Percentiles rank a stretch among this genome's conserved stretches.
phyloP scores from a whole-genome alignment of 805 yeast species.

The Starmerella bombicola region DNA sequence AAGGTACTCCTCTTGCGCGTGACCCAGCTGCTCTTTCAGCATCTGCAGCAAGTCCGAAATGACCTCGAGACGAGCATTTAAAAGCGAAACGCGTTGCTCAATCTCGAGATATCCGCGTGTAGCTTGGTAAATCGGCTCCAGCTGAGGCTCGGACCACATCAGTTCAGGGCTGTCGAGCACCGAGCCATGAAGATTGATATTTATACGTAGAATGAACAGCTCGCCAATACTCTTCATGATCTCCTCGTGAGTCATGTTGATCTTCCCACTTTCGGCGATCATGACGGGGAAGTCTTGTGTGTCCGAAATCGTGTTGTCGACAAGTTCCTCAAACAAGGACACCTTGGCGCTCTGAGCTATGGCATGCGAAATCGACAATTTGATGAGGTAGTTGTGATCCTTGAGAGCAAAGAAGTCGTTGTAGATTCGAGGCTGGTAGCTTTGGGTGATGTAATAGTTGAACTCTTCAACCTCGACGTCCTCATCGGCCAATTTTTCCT shows the following conservation, averaged over 20 bases:
- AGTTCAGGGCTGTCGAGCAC: conserved; percentile 93
- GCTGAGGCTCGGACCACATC: conserved; percentile 98
- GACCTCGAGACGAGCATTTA: conserved; percentile 88
- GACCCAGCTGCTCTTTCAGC: conserved; percentile 95
- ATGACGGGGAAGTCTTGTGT: conserved; percentile 96
- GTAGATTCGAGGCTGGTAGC: conserved; percentile 91
- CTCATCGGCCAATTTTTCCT: conserved; percentile 78
- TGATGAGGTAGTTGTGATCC: conserved; percentile 81
- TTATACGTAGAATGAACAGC: conserved; percentile 58
- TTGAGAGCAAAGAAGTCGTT: conserved; percentile 89
- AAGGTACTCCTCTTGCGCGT: conserved; percentile 76
- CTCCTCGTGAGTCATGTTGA: conserved; percentile 83
- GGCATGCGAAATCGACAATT: conserved; percentile 88
- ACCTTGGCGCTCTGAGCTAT: conserved; percentile 92
- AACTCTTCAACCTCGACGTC: conserved; percentile 92
- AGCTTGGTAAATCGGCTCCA: conserved; percentile 95
- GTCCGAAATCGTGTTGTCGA: conserved; percentile 92
- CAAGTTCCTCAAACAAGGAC: conserved; percentile 87
- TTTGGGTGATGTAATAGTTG: conserved; percentile 84
- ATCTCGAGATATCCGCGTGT: conserved; percentile 92
- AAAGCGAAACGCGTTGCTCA: conserved; percentile 77
- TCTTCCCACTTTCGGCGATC: conserved; percentile 88
- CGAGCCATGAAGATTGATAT: conserved; percentile 36
- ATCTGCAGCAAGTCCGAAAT: conserved; percentile 85
- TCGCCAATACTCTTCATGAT: conserved; percentile 97